Conservation (phyloP, 331 rosid genomes). For the Phaseolus coccineus region DNA sequence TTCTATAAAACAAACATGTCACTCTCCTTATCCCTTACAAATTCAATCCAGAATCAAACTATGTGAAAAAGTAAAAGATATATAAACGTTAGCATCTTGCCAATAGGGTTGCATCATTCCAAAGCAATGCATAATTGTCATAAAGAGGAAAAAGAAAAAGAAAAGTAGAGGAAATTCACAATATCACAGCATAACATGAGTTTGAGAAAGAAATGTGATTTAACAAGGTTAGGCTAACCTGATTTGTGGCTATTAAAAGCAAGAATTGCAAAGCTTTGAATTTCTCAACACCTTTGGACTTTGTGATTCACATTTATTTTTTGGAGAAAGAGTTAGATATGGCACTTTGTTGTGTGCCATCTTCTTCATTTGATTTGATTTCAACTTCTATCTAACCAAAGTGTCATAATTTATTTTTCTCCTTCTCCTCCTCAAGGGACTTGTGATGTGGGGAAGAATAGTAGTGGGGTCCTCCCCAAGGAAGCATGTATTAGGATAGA, state of each 20-base stretch:
- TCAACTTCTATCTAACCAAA: constrained; percentile 41
- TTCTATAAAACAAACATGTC: constrained; percentile 34
- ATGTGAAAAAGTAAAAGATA: constrained; percentile 31
- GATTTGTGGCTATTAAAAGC: too few relatives aligned
- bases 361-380: background rate
- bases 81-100: constrained; percentile 16
- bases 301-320: constrained; percentile 49
- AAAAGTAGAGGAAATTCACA: constrained; percentile 7
- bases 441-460: constrained; percentile 50
- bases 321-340: constrained; percentile 21
- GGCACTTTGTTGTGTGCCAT: constrained; percentile 48
- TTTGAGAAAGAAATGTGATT: too few relatives aligned
- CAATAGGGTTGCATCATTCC: constrained; percentile 41
- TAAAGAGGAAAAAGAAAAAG: background rate
- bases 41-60: constrained; percentile 51
- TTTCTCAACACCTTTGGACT: constrained; percentile 45
- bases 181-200: background rate
- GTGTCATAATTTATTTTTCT: constrained; percentile 44
- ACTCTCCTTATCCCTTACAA: constrained; percentile 46
- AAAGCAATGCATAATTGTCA: constrained; percentile 28
- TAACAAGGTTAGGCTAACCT: too few relatives aligned
- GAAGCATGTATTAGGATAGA: constrained; percentile 47
- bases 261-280: background rate
- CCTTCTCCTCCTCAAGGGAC: constrained; percentile 40
- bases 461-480: constrained; percentile 52